phyloP scores from a whole-genome alignment of 2,329 filamentous ascomycete species.

The Hypoxylon sp. region DNA sequence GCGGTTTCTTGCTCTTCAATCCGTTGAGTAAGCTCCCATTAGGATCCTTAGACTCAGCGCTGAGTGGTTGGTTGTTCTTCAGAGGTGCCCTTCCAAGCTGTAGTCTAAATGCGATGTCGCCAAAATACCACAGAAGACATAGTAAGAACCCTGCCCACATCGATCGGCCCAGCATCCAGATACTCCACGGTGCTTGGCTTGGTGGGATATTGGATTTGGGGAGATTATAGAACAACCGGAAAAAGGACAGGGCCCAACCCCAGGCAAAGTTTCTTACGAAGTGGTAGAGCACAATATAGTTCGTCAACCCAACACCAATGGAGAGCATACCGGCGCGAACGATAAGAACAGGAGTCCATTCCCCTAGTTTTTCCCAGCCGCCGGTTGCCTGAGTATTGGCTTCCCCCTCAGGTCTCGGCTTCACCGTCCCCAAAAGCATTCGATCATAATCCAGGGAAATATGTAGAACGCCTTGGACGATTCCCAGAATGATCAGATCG shows the following conservation, averaged over 20 bases:
- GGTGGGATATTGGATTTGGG: conserved; percentile 78
- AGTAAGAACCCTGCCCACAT: conserved; percentile 76
- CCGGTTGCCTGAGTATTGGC: conserved; percentile 34
- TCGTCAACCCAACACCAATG: conserved; percentile 57
- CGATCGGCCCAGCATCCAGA: conserved; percentile 70
- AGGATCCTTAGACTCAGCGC: conserved; percentile 87
- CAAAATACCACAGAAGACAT: conserved; percentile 80
- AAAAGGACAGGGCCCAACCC: conserved; percentile 78
- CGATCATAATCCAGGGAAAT: conserved; percentile 81
- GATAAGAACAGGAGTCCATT: conserved; percentile 56
- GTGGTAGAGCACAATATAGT: conserved; percentile 73
- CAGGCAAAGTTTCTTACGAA: conserved; percentile 76
- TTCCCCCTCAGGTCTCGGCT: conserved; percentile 48
- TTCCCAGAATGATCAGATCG: conserved; percentile 77
- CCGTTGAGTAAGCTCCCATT: conserved; percentile 91
- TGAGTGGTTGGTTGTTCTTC: conserved; percentile 88
- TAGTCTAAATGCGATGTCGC: conserved; percentile 83
- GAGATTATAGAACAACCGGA: conserved; percentile 81
- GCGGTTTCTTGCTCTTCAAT: conserved; percentile 84
- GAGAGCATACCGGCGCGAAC: conserved; percentile 53
- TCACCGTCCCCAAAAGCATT: conserved; percentile 65
- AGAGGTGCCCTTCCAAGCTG: conserved; percentile 85
- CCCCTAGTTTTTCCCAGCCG: conserved; percentile 58
- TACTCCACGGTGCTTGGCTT: conserved; percentile 69
- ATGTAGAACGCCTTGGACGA: conserved; percentile 79